Evolutionary conservation across 2,329 filamentous ascomycete genomes (phyloP).

Genomic region (Nemania abortiva): DNA sequence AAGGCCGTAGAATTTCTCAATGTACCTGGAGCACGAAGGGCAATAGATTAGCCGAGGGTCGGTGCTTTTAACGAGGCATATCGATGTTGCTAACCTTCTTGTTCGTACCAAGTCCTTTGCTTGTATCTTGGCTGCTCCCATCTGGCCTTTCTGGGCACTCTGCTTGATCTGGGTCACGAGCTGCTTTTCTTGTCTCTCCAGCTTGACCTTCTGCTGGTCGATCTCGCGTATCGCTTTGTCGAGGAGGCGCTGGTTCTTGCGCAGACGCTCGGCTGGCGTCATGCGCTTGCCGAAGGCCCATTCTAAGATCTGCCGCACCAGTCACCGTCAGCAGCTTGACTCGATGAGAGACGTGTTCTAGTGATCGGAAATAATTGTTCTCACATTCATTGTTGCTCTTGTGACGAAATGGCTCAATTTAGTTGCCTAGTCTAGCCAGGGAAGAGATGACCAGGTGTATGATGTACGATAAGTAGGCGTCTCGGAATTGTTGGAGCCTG

Average conservation of each 20-base stretch:
- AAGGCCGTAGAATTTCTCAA: constrained; percentile 99
- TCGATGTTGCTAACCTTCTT: constrained; percentile 67
- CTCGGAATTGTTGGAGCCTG: constrained; percentile 23
- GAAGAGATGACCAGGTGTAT: neutral
- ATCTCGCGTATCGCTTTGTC: constrained; percentile 98
- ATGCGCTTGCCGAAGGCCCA: constrained; percentile 99
- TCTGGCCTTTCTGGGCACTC: constrained; percentile 96
- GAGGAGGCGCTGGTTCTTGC: constrained; percentile 94
- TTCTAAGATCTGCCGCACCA: constrained; percentile 83
- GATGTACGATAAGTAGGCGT: neutral
- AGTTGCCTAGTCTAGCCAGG: neutral
- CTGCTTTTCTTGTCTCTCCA: constrained; percentile 99
- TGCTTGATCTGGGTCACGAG: constrained; percentile 96
- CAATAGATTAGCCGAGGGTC: constrained; percentile 1
- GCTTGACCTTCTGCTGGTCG: constrained; percentile 92
- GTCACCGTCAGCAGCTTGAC: constrained; percentile 17
- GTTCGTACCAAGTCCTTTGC: constrained; percentile 97
- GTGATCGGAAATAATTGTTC: neutral
- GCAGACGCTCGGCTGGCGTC: constrained; percentile 91
- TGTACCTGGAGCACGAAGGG: constrained; percentile 69
- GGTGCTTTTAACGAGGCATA: neutral
- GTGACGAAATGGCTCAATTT: neutral
- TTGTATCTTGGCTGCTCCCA: constrained; percentile 98
- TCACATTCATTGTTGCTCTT: constrained; percentile 36
- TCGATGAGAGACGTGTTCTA: neutral